Evolutionary conservation across 176 grass and related monocot genomes (phyloP).

Genomic region (Melocanna baccifera): DNA sequence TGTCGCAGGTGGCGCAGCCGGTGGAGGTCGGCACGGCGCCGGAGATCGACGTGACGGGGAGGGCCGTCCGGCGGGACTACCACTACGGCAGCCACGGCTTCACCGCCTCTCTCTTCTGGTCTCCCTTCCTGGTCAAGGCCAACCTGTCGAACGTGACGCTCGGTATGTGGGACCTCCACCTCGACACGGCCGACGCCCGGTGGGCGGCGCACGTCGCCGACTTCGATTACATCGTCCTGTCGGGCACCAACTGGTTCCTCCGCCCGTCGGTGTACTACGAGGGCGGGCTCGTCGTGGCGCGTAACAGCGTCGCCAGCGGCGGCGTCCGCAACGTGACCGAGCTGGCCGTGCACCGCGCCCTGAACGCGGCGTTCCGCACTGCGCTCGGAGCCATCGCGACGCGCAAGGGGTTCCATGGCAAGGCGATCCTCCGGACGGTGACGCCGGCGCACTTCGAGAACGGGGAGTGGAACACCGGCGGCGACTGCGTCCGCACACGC

Average conservation of each 20-base stretch:
- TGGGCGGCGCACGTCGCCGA: constrained; percentile 42
- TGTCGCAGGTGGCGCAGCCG: constrained; percentile 25
- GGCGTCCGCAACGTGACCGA: constrained; percentile 29
- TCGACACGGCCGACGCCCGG: constrained; percentile 44
- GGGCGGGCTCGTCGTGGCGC: constrained; percentile 25
- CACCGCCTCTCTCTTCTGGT: constrained; percentile 63
- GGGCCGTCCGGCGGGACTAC: constrained; percentile 45
- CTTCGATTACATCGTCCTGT: constrained; percentile 52
- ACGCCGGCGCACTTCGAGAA: constrained; percentile 67
- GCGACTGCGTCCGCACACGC: constrained; percentile 48
- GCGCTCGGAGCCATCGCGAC: constrained; percentile 14
- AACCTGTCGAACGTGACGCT: constrained; percentile 45
- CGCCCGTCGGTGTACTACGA: constrained; percentile 46
- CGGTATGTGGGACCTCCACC: constrained; percentile 54
- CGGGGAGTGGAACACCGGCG: constrained; percentile 69
- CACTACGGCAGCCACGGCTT: constrained; percentile 37
- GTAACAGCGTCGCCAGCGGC: constrained; percentile 22
- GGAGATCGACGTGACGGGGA: constrained; percentile 46
- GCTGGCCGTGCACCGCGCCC: constrained; percentile 32
- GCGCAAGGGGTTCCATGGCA: constrained; percentile 31
- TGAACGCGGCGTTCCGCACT: constrained; percentile 46
- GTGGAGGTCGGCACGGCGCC: constrained; percentile 12
- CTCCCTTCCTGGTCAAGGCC: constrained; percentile 57
- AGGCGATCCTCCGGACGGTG: constrained; percentile 44
- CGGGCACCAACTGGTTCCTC: constrained; percentile 60